Conservation (phyloP, 768 basidiomycete species). For the Macrolepiota fuliginosa region DNA sequence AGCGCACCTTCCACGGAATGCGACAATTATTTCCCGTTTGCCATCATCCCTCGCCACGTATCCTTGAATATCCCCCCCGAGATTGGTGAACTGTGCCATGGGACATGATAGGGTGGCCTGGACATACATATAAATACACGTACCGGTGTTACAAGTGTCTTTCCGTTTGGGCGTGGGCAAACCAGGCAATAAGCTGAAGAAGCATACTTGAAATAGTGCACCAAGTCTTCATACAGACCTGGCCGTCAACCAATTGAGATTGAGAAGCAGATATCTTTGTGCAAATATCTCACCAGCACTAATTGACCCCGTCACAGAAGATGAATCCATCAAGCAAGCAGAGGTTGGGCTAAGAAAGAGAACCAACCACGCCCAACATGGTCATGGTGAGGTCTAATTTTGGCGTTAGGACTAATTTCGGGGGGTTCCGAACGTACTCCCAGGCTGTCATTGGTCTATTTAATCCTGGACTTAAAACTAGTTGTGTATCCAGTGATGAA, state of each 20-base stretch:
- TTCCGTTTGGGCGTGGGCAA: slow-evolving; percentile 51
- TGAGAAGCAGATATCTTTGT: not conserved
- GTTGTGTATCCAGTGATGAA: too few relatives aligned
- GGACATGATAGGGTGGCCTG: not conserved
- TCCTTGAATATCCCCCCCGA: slow-evolving; percentile 40
- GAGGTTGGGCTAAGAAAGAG: not conserved
- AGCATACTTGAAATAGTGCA: slow-evolving; percentile 56
- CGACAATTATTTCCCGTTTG: slow-evolving; percentile 36
- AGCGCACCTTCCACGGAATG: slow-evolving; percentile 31
- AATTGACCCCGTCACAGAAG: not conserved
- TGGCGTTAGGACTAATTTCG: too few relatives aligned
- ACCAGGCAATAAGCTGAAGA: slow-evolving; percentile 45
- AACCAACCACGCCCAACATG: too few relatives aligned
- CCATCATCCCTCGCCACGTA: slow-evolving; percentile 34
- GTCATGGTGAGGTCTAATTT: too few relatives aligned
- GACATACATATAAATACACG: not conserved
- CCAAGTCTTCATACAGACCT: slow-evolving; percentile 42
- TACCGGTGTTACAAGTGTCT: slow-evolving; percentile 36
- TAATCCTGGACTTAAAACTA: too few relatives aligned
- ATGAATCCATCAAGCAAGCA: not conserved
- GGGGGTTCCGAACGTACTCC: too few relatives aligned
- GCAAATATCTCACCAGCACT: not conserved
- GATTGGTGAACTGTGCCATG: slow-evolving; percentile 36
- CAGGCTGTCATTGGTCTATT: too few relatives aligned
- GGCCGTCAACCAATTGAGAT: not conserved